Evolutionary conservation across 179 eudicot species (phyloP), one percentile per base, ranked within the genome.

Genomic region (Beta corolliflora): DNA sequence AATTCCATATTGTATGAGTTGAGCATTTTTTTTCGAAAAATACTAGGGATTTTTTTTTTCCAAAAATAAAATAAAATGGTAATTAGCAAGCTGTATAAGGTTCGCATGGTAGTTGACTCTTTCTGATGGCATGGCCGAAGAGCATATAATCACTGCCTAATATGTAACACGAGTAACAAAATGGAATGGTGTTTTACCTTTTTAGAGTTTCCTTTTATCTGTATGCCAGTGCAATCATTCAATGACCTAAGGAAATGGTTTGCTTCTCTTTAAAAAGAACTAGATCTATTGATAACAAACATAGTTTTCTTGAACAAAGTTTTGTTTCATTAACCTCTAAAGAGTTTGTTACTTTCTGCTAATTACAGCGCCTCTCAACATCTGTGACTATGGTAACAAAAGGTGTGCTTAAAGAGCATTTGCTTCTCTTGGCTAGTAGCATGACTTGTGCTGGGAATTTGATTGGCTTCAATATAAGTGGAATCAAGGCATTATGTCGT

Each of bases 331-430:
- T 53, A 31, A 36, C 31, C 36, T 52, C 71, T 65, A 46, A 64
- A n/a, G 12, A 2, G 61, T 68, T 29, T 2, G 61, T 68, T 29
- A 46, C 55, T 36, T 63, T 44, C 60, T 77, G 67, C 72, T 50
- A 44, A 80, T 82, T 88, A 88, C 89, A 97, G 98, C 96, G 98
- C 73, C 95, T 97, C 36, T 94, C 99, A 25, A 90, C 97, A 58
- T 97, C 99, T 7, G 98, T 97, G 56, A 89, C 97, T 14, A 89
- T 84, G 93, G 99, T 97, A 58, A 88, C 97, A 55, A 97, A 89
- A 88, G 99, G 99, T 73, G 91, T 97, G 66, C 91, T 97, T 52
- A 97, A 92, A 77, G 99, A 97, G 77, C 99, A 97, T 87, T 87
- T 97, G 36, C 88, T 94, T 56, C 85, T 97, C 58, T 69, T 97